phyloP scores from a whole-genome alignment of 495 filamentous ascomycete species.

The Aspergillus sclerotiicarbonarius region DNA sequence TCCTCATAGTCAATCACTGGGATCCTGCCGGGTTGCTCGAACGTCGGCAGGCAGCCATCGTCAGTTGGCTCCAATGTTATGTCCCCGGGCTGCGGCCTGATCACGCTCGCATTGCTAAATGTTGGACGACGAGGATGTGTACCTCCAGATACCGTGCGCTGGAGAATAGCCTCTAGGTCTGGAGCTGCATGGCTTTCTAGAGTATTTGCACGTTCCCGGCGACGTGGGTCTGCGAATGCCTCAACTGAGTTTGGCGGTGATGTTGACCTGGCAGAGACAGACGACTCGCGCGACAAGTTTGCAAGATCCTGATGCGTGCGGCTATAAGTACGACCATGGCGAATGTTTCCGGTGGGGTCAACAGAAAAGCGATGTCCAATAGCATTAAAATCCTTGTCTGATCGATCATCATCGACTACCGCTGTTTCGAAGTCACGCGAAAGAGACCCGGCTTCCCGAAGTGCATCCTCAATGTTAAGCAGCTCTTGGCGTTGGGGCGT shows the following conservation, averaged over 20 bases:
- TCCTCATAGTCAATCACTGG: conserved; percentile 82
- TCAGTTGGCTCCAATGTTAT: conserved; percentile 56
- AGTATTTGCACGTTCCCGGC: conserved; percentile 65
- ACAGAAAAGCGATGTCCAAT: conserved; percentile 41
- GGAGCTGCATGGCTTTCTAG: conserved; percentile 58
- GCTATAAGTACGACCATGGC: conserved; percentile 38
- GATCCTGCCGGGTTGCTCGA: conserved; percentile 53
- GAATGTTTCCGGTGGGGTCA: conserved; percentile 37
- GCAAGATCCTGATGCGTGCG: conserved; percentile 44
- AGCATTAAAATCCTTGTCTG: conserved; percentile 40
- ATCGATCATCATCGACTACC: conserved; percentile 73
- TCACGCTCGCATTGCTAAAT: conserved; percentile 56
- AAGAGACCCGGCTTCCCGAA: conserved; percentile 48
- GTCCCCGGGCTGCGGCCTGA: conserved; percentile 45
- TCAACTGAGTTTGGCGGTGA: conserved; percentile 97
- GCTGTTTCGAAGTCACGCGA: conserved; percentile 78
- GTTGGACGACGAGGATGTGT: conserved; percentile 63
- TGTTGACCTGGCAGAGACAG: conserved; percentile 61
- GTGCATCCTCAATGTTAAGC: conserved; percentile 48
- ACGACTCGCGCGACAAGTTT: conserved; percentile 50
- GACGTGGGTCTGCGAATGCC: conserved; percentile 80
- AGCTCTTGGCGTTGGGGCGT: conserved; percentile 44
- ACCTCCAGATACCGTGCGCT: conserved; percentile 67
- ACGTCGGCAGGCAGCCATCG: conserved; percentile 77
- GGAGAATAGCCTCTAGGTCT: conserved; percentile 58